phyloP scores from a whole-genome alignment of 2,329 filamentous ascomycete species.

The Colletotrichum sublineola region DNA sequence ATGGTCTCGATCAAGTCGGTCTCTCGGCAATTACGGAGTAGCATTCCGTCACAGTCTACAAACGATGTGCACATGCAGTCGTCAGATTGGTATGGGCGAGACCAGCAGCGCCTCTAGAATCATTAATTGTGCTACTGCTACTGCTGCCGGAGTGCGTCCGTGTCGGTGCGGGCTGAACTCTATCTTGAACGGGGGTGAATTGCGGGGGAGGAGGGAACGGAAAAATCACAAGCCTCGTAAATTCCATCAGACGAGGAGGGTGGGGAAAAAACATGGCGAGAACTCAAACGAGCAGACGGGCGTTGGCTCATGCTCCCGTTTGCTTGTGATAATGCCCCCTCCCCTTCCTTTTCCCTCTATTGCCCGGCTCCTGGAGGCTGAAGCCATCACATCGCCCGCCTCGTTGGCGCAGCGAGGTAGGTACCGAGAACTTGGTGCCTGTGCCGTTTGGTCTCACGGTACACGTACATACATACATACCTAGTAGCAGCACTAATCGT shows the following conservation, averaged over 20 bases:
- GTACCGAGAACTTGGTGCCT: not conserved
- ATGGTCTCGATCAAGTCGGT: conserved; percentile 1
- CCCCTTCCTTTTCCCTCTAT: not conserved
- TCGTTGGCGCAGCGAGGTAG: conserved; percentile 9
- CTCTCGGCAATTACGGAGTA: conserved; percentile 3
- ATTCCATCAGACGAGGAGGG: not conserved
- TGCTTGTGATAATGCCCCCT: conserved; percentile 32
- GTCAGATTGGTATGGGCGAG: conserved; percentile 25
- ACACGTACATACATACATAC: not conserved
- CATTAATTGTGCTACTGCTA: conserved; percentile 34
- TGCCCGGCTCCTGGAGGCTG: not conserved
- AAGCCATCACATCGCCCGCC: conserved; percentile 19
- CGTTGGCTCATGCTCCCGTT: conserved; percentile 4
- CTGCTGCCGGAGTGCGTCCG: conserved; percentile 3
- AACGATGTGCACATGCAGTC: not conserved
- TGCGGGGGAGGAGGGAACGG: conserved; percentile 27
- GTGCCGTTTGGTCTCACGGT: conserved; percentile 1
- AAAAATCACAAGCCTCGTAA: conserved; percentile 29
- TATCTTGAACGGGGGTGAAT: conserved; percentile 33
- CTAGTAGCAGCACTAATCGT: not conserved
- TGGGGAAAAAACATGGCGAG: not conserved
- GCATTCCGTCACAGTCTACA: conserved; percentile 27
- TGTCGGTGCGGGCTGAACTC: conserved; percentile 38
- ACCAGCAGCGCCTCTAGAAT: conserved; percentile 18
- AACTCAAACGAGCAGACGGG: conserved; percentile 26